Evolutionary conservation across 75 land plant species (phyloP).

Genomic region (Picea sitchensis): DNA sequence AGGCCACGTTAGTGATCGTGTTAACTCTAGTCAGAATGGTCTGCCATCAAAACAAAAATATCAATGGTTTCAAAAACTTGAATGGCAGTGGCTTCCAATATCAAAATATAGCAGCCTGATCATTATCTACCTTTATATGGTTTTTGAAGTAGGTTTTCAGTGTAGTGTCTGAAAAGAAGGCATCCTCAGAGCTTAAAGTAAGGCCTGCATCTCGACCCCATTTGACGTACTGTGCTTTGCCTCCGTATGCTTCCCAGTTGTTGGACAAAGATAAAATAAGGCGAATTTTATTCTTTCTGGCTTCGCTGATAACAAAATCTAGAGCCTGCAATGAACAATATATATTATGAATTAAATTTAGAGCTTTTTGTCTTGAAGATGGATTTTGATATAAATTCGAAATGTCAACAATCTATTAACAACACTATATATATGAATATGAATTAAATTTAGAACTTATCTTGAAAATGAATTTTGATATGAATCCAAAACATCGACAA

Average conservation of each 20-base stretch:
- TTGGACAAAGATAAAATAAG: slow-evolving; percentile 29
- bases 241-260: slow-evolving; percentile 38
- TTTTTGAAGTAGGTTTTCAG: slow-evolving; percentile 23
- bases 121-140: slow-evolving; percentile 32
- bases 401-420: too few relatives aligned
- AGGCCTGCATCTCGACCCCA: slow-evolving; percentile 28
- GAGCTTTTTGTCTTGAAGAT: too few relatives aligned
- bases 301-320: slow-evolving; percentile 31
- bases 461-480: too few relatives aligned
- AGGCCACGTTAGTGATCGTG: slow-evolving; percentile 46
- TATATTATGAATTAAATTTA: too few relatives aligned
- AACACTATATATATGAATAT: too few relatives aligned
- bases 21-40: slow-evolving; percentile 48
- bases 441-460: too few relatives aligned
- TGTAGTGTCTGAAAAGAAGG: slow-evolving; percentile 27
- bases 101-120: not conserved
- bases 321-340: slow-evolving; percentile 21
- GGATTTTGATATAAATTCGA: too few relatives aligned
- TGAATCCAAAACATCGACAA: not conserved
- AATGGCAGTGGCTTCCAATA: not conserved
- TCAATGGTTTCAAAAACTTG: not conserved
- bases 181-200: slow-evolving; percentile 19
- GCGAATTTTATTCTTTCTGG: slow-evolving; percentile 20
- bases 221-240: slow-evolving; percentile 38
- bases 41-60: slow-evolving; percentile 16